Evolutionary conservation across 768 basidiomycete species (phyloP).

Genomic region (Mycena vulgaris): DNA sequence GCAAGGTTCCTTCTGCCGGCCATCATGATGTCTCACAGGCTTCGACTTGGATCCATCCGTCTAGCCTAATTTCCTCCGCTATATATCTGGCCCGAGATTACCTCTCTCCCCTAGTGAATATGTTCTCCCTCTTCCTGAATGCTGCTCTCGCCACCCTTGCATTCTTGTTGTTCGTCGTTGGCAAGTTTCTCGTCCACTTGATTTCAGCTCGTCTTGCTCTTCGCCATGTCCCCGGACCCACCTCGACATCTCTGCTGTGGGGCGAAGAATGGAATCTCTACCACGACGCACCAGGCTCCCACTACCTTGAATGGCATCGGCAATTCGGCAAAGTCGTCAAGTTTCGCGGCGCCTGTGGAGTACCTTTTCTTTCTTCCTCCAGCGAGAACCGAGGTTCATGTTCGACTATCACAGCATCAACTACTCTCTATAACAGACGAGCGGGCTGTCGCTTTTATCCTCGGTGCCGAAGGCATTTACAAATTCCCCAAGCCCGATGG

Average conservation of each 20-base stretch:
- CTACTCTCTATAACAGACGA: conserved; percentile 71
- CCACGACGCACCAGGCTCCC: conserved; percentile 64
- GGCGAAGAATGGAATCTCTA: conserved; percentile 75
- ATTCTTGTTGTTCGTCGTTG: conserved; percentile 47
- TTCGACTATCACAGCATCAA: conserved; percentile 60
- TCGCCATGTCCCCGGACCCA: conserved; percentile 68
- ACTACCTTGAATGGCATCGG: conserved; percentile 68
- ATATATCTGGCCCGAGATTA: neutral
- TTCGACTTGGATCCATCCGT: conserved; percentile 3
- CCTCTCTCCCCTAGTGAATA: neutral
- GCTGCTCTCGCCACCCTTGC: conserved; percentile 3
- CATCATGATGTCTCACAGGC: conserved; percentile 22
- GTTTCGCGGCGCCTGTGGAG: conserved; percentile 72
- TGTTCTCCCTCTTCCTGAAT: conserved; percentile 9
- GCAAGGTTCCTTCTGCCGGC: conserved; percentile 13
- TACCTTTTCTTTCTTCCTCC: conserved; percentile 42
- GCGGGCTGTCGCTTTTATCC: conserved; percentile 67
- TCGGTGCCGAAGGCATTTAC: conserved; percentile 66
- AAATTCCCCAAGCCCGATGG: conserved; percentile 75
- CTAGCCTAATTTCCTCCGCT: conserved; percentile 4
- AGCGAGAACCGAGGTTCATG: conserved; percentile 10
- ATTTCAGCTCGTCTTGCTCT: conserved; percentile 53
- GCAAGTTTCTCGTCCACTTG: conserved; percentile 53
- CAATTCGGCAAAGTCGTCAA: conserved; percentile 69
- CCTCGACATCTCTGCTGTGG: conserved; percentile 66